Evolutionary conservation across 2,329 filamentous ascomycete species (phyloP).

Genomic region (Tolypocladium paradoxum): DNA sequence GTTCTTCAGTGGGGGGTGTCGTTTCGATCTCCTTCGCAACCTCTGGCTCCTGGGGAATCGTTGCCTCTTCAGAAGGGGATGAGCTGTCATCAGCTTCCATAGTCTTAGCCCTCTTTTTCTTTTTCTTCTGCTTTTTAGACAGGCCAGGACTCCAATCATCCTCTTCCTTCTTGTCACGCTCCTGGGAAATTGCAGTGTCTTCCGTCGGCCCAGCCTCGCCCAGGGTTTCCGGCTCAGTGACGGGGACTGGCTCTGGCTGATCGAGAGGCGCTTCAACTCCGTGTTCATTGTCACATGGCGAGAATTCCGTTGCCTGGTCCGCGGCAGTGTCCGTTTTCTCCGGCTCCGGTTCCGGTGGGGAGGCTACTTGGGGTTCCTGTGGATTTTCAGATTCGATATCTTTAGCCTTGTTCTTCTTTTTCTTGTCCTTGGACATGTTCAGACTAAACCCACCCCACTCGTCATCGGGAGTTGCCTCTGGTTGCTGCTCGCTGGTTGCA

Average conservation of each 20-base stretch:
- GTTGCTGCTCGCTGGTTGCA: slow-evolving; percentile 10
- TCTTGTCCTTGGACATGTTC: slow-evolving; percentile 19
- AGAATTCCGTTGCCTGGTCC: slow-evolving; percentile 10
- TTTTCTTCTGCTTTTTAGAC: slow-evolving; percentile 22
- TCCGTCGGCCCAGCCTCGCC: slow-evolving; percentile 5
- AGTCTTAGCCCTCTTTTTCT: slow-evolving; percentile 9
- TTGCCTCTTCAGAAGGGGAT: slow-evolving; percentile 4
- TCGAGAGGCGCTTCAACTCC: slow-evolving; percentile 7
- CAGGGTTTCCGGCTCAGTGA: slow-evolving; percentile 5
- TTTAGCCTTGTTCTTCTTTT: slow-evolving; percentile 24
- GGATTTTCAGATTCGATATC: slow-evolving; percentile 15
- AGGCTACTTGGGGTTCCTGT: slow-evolving; percentile 16
- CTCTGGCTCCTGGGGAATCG: slow-evolving; percentile 4
- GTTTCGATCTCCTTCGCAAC: slow-evolving; percentile 4
- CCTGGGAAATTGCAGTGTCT: neutral
- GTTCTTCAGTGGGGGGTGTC: neutral
- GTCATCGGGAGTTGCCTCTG: slow-evolving; percentile 16
- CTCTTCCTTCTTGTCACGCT: slow-evolving; percentile 2
- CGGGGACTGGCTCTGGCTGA: neutral
- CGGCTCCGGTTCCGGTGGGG: slow-evolving; percentile 6
- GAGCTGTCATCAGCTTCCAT: slow-evolving; percentile 7
- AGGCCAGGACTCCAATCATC: slow-evolving; percentile 4
- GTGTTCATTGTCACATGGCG: slow-evolving; percentile 3
- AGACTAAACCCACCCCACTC: slow-evolving; percentile 17
- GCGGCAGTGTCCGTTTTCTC: slow-evolving; percentile 9